Evolutionary conservation across 2,329 filamentous ascomycete genomes (phyloP), one percentile per base, ranked within the genome.

Genomic region (Westerdykella ornata): DNA sequence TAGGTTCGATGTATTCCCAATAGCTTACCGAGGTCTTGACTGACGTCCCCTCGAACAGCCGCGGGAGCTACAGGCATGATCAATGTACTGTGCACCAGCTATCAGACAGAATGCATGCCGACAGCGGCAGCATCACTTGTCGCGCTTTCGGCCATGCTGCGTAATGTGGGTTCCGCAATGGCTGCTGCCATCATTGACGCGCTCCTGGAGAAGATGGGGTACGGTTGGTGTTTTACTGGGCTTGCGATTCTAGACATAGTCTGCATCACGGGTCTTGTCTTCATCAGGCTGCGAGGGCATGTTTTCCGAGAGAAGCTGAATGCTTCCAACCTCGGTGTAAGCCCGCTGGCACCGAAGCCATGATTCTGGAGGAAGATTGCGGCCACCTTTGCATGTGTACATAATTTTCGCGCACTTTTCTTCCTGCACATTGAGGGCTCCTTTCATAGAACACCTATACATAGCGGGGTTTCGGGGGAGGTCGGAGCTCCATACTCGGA

Each of bases 21-120:
- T 9, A 32, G 5, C n/a, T 12, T 12, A 13, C n/a, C n/a, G n/a
- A n/a, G n/a, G 4, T n/a, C 9, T 28, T 29, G 12, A 36, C 43
- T 14, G 42, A 44, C 12, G 52, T 53, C 8, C 44, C 49, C 12
- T 39, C 50, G 7, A 9, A 14, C 49, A 63, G 55, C 56, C 44
- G 56, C 62, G 4, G 57, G 68, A 26, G 67, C 66, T 5, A 65
- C 67, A 43, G 66, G 66, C 5, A 66, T 68, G 46, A 67, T 70
- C 33, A 68, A 71, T 42, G 64, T 71, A 14, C 63, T 66, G 2
- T 68, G 60, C 16, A 69, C 67, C 0, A 64, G 65, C 1, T 71
- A 68, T 44, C 59, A 69, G 31, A 70, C 68, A 11, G 66, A 69
- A 42, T 68, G 63, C 39, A 59, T 65, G 2, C 61, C 64, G 9